Evolutionary conservation across 148 eudicot species (phyloP).

Genomic region (Camellia sinensis): DNA sequence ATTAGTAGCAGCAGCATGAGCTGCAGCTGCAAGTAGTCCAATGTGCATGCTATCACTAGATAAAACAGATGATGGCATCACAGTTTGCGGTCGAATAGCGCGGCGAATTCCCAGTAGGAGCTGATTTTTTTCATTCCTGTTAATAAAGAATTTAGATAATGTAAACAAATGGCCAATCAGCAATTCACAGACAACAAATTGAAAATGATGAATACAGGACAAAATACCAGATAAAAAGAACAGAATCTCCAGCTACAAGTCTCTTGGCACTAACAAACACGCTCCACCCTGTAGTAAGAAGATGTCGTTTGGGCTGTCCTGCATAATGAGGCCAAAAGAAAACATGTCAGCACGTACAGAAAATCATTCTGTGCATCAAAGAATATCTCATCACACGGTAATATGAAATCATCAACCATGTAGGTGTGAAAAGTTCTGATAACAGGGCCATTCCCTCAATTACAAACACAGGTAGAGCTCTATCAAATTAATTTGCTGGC

Average conservation of each 20-base stretch:
- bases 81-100: constrained; percentile 83
- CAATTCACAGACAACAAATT: background rate
- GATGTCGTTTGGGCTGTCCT: constrained; percentile 98
- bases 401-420: background rate
- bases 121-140: constrained; percentile 91
- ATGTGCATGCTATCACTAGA: constrained; percentile 99
- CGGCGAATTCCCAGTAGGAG: constrained; percentile 94
- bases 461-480: background rate
- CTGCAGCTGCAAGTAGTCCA: constrained; percentile 94
- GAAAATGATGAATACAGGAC: background rate
- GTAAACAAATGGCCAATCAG: constrained; percentile 1
- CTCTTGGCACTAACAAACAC: constrained; percentile 96
- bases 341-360: constrained; percentile 12
- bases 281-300: constrained; percentile 96
- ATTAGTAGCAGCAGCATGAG: constrained; percentile 93
- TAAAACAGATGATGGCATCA: constrained; percentile 94
- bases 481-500: background rate
- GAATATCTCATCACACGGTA: background rate
- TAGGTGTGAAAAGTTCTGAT: background rate
- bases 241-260: constrained; percentile 96
- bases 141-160: background rate
- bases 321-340: constrained; percentile 31
- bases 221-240: constrained; percentile 79
- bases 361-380: background rate
- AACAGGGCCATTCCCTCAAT: background rate